Evolutionary conservation across 2,329 filamentous ascomycete species (phyloP), one percentile per base, ranked within the genome.

Genomic region (Ophiobolus disseminans): DNA sequence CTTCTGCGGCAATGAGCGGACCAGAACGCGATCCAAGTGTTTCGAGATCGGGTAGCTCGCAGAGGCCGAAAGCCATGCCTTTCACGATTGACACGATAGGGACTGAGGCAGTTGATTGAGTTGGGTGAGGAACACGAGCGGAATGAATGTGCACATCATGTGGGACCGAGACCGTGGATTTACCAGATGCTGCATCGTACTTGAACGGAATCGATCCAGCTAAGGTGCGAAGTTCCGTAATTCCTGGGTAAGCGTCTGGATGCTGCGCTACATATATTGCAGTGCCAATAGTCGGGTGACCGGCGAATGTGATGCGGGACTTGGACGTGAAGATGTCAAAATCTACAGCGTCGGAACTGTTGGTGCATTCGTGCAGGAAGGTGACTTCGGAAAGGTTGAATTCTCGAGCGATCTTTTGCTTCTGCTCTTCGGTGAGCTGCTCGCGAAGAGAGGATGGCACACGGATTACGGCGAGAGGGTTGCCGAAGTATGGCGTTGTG

Each of bases 61-160:
- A 76, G 22, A 89, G 80, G 28, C 84, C 72, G 69, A 90, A 91
- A 1, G 82, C 82, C 85, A 91, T 87, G 41, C 88, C 89, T 35
- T 82, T 83, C 14, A 91, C 87, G 26, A 90, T 75, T 34, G 66
- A 72, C 1, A 76, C 69, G 4, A 75, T 48, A 6, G 68, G 68
- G 4, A 64, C 60, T 0, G 53, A 53, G 8, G 67, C 30, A 22
- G 57, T 58, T 5, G 21, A 23, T 3, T 59, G 57, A 4, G 50
- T 58, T 0, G 73, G 70, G 50, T 76, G 74, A 10, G 72, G 57
- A 31, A 40, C 69, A 54, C 22, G 69, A 50, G 22, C 63, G 50
- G 13, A 58, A 72, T 91, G 88, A 46, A 85, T 62, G 62, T 83
- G 86, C 45, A 86, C 78, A 51, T 86, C 78, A 65, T 89, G 85